Evolutionary conservation across 2,329 filamentous ascomycete genomes (phyloP).

Genomic region (Microcera coccophila): DNA sequence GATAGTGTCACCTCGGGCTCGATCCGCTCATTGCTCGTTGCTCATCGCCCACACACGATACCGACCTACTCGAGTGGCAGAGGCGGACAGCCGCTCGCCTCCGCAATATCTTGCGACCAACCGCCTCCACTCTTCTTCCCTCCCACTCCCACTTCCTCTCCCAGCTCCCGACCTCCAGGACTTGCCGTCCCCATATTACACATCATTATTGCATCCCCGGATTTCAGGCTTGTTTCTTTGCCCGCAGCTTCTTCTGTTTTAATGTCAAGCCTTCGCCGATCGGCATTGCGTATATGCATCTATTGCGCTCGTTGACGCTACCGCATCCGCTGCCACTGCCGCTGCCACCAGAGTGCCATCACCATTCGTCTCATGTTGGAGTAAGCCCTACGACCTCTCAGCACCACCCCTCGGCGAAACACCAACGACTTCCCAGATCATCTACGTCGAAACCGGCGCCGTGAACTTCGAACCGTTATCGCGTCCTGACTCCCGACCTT

Average conservation of each 20-base stretch:
- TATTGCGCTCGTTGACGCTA: conserved; percentile 8
- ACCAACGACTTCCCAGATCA: conserved; percentile 9
- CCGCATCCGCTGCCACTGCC: conserved; percentile 10
- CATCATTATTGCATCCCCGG: conserved; percentile 5
- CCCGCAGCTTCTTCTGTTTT: conserved; percentile 1
- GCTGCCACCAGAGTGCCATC: conserved; percentile 16
- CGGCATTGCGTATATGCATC: conserved; percentile 25
- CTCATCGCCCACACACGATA: too few species aligned
- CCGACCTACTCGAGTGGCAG: too few species aligned
- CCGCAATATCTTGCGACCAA: conserved; percentile 30
- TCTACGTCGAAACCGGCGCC: conserved; percentile 7
- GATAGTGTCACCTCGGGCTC: too few species aligned
- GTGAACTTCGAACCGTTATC: conserved; percentile 4
- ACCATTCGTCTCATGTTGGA: conserved; percentile 21
- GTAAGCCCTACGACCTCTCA: conserved; percentile 15
- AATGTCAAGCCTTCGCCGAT: conserved; percentile 4
- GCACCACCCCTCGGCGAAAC: conserved; percentile 7
- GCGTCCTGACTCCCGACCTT: conserved; percentile 11
- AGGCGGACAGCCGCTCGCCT: conserved; percentile 23
- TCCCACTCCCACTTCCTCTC: not conserved
- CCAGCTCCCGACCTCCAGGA: not conserved
- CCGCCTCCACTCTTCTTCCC: conserved; percentile 12
- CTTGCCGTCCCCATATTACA: conserved; percentile 1
- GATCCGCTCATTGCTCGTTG: too few species aligned
- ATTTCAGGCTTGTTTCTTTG: conserved; percentile 2